Evolutionary conservation across 257 asterid species (phyloP).

Genomic region (Gynochthodes officinalis): DNA sequence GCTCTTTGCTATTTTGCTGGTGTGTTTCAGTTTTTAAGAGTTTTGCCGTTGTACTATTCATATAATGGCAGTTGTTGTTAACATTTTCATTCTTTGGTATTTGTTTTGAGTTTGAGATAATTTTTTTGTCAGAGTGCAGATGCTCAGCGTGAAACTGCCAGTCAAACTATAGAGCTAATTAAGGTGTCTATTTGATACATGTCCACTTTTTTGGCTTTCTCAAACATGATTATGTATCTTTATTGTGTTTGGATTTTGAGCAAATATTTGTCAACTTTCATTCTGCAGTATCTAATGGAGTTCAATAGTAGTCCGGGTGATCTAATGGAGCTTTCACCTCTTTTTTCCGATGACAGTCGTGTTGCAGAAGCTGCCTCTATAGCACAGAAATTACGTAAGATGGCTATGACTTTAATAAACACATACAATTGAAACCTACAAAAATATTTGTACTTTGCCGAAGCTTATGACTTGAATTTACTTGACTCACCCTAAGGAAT

Average conservation of each 20-base stretch:
- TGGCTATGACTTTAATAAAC: conserved; percentile 13
- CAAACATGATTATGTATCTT: conserved; percentile 4
- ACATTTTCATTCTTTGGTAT: not conserved
- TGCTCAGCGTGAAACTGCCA: conserved; percentile 96
- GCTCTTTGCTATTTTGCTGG: not conserved
- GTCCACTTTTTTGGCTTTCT: not conserved
- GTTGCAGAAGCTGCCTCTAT: conserved; percentile 99
- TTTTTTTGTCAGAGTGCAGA: conserved; percentile 81
- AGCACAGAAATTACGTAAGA: conserved; percentile 96
- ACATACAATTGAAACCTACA: not conserved
- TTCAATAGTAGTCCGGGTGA: conserved; percentile 97
- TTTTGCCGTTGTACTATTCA: conserved; percentile 4
- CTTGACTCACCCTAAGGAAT: not conserved
- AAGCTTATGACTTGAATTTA: not conserved
- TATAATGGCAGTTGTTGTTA: not conserved
- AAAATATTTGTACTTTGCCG: not conserved
- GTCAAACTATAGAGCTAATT: conserved; percentile 93
- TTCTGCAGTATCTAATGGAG: conserved; percentile 95
- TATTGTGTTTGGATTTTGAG: conserved; percentile 16
- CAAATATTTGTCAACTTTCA: conserved; percentile 15
- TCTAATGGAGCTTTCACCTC: conserved; percentile 95
- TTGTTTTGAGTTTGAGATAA: conserved; percentile 11
- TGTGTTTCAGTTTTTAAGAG: not conserved
- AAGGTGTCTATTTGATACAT: conserved; percentile 46
- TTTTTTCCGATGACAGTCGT: conserved; percentile 96